phyloP scores from a whole-genome alignment of 2,329 filamentous ascomycete species.

The Ceratocystiopsis brevicomis region DNA sequence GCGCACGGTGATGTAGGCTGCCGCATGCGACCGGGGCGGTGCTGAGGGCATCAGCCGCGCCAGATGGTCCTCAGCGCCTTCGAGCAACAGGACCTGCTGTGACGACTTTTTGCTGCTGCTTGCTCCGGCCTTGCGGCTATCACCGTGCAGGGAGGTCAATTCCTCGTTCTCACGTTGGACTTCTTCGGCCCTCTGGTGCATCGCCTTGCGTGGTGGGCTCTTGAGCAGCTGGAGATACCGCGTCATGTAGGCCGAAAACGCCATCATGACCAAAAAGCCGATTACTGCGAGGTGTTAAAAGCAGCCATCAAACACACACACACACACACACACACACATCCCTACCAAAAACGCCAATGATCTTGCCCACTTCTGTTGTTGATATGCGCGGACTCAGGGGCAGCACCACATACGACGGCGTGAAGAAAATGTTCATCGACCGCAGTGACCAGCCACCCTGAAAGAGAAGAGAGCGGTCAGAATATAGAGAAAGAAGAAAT shows the following conservation, averaged over 20 bases:
- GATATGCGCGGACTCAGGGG: constrained; percentile 36
- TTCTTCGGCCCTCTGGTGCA: constrained; percentile 32
- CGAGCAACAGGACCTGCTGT: not conserved
- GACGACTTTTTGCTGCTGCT: no score
- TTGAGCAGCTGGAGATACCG: constrained; percentile 31
- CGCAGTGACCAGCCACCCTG: constrained; percentile 37
- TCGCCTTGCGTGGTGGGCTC: constrained; percentile 31
- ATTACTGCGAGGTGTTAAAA: constrained; percentile 21
- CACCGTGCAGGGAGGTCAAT: no score
- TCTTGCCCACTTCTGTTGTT: constrained; percentile 35
- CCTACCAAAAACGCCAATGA: constrained; percentile 39
- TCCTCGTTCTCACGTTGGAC: constrained; percentile 13
- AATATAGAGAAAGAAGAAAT: not conserved
- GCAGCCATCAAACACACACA: not conserved
- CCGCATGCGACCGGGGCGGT: constrained; percentile 6
- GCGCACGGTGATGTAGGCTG: constrained; percentile 9
- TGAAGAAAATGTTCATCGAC: constrained; percentile 41
- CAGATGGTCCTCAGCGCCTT: constrained; percentile 5
- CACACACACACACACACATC: no score
- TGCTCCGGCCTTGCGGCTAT: no score
- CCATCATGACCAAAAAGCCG: constrained; percentile 34
- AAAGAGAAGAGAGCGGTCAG: constrained; percentile 3
- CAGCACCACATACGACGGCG: constrained; percentile 38
- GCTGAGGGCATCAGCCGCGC: not conserved
- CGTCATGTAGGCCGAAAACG: constrained; percentile 33